Conservation (phyloP, 1,284 basidiomycete genomes). For the Rhizopogon parksii region DNA sequence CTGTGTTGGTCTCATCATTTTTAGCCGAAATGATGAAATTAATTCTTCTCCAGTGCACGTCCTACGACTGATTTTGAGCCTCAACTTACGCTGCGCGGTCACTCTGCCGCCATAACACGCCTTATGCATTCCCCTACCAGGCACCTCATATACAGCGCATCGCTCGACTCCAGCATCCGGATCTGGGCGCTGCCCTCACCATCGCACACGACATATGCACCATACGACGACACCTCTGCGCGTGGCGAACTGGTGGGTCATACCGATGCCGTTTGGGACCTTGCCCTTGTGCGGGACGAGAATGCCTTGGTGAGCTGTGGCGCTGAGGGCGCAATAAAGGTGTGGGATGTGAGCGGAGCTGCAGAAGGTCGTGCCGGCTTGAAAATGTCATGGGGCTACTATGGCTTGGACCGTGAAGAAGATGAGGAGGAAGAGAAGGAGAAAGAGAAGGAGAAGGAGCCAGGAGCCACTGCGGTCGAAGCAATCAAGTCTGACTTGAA, state of each 20-base stretch:
- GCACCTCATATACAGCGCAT: conserved; percentile 82
- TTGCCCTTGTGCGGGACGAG: conserved; percentile 72
- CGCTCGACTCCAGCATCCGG: conserved; percentile 88
- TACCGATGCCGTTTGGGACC: conserved; percentile 93
- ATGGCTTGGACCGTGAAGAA: conserved; percentile 52
- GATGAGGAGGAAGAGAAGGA: conserved; percentile 43
- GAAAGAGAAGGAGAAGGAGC: conserved; percentile 44
- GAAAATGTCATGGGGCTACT: conserved; percentile 73
- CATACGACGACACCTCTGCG: conserved; percentile 75
- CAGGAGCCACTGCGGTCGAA: conserved; percentile 77
- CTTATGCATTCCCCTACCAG: conserved; percentile 77
- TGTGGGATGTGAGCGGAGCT: conserved; percentile 79
- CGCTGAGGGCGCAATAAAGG: conserved; percentile 87
- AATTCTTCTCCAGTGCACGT: conserved; percentile 40
- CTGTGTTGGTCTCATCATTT: conserved; percentile 45
- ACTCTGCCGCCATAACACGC: conserved; percentile 87
- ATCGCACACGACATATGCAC: conserved; percentile 77
- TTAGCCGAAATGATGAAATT: conserved; percentile 12
- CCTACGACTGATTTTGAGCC: conserved; percentile 80
- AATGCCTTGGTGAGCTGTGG: conserved; percentile 82
- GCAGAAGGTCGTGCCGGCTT: conserved; percentile 51
- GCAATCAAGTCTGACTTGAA: conserved; percentile 73
- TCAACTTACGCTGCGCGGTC: conserved; percentile 86
- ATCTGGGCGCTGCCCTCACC: conserved; percentile 79
- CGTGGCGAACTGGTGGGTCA: conserved; percentile 84